A percentile compares a stretch with the other conserved stretches of the same genome.
phyloP scores from a whole-genome alignment of 1,284 basidiomycete species.

The Naganishia cerealis region DNA sequence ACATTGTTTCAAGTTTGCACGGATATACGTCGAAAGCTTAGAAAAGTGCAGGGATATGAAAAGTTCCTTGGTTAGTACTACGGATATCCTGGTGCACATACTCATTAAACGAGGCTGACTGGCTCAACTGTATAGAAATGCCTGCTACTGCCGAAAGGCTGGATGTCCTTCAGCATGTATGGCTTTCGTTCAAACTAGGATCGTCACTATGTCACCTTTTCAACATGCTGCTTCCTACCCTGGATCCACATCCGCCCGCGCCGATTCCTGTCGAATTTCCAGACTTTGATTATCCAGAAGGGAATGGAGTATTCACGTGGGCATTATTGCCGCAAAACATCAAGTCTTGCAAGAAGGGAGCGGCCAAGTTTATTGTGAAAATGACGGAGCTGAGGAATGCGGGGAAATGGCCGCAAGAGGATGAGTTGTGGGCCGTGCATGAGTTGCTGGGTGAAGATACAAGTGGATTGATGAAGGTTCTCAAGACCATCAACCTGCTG shows the following conservation, averaged over 20 bases:
- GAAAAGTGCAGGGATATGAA: conserved; percentile 49
- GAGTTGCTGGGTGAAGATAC: conserved; percentile 80
- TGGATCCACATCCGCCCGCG: conserved; percentile 54
- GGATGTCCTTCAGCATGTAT: conserved; percentile 77
- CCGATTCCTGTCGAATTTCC: conserved; percentile 56
- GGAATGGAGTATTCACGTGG: conserved; percentile 65
- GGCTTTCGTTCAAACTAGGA: conserved; percentile 89
- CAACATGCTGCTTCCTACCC: conserved; percentile 75
- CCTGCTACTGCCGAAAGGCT: conserved; percentile 50
- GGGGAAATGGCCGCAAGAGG: conserved; percentile 55
- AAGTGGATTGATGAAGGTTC: conserved; percentile 90
- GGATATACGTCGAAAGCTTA: conserved; percentile 45
- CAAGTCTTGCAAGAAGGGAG: conserved; percentile 66
- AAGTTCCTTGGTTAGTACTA: conserved; percentile 48
- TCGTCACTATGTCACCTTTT: conserved; percentile 92
- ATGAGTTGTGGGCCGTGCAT: conserved; percentile 65
- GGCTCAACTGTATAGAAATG: conserved; percentile 41
- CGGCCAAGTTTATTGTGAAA: conserved; percentile 60
- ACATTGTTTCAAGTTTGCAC: conserved; percentile 52
- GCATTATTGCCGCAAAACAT: conserved; percentile 65
- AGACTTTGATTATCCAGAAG: conserved; percentile 63
- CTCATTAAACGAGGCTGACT: not conserved
- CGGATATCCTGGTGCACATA: not conserved
- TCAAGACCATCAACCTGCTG: conserved; percentile 85
- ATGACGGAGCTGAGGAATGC: conserved; percentile 55